Base-by-base conservation (phyloP, 805 yeast species). In the Starmera quercuum region DNA sequence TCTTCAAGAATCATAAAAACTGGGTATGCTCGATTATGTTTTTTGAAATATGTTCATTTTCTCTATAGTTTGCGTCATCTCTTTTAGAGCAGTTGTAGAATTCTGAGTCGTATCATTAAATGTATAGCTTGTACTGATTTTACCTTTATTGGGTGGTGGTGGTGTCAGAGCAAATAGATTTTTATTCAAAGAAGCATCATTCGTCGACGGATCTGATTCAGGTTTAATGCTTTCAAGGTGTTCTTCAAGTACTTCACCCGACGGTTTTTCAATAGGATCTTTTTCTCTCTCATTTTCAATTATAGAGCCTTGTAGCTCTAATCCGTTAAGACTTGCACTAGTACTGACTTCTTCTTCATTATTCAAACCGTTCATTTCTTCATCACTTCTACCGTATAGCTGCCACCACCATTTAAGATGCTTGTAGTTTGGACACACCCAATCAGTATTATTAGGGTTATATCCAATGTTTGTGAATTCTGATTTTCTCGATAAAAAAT, bases 351-450 rank as follows among this genome's bases (percentile, higher is more conserved):
- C 29, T 20, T 34, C 25, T 24, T n/a, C 22, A 7, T 29, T 21
- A 24, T 22, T 14, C 3, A 29, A 13, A 1, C 53, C 55, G 36
- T 76, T 75, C 78, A 78, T 68, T 43, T 79, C 86, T 26, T 75
- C 74, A 49, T 83, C 81, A 4, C 75, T 62, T 34, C 90, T 61
- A 1, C 95, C 95, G 51, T 81, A 84, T 18, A 83, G 60, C 46
- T 85, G 94, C 50, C 71, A 74, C 97, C 97, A 88, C 90, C 95
- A 90, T 42, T 73, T 71, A n/a, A 79, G 69, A 30, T 73, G 72
- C 15, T 65, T 67, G 39, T 64, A 68, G 53, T 77, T 73, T 20
- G 90, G 86, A 31, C 74, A 72, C 2, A 84, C 53, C 57, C 61
- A 58, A 14, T 53, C 52, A 9, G 44, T 45, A 8, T 45, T 31